phyloP scores from a whole-genome alignment of 768 basidiomycete species.

The Naganishia randhawae region DNA sequence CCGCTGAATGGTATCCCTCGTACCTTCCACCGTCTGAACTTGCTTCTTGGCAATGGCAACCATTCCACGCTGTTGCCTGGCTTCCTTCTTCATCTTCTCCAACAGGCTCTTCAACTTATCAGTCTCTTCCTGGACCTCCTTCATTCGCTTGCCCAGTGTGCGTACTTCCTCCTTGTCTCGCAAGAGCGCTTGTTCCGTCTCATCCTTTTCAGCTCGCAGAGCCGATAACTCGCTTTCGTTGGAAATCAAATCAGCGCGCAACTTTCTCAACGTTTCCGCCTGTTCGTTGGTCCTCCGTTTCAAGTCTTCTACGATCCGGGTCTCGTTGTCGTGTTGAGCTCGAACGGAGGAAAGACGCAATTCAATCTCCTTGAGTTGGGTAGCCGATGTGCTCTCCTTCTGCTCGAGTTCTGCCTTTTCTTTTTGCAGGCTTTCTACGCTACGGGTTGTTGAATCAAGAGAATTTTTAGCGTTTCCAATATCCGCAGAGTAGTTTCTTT shows the following conservation, averaged over 20 bases:
- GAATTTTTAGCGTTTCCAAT: constrained; percentile 85
- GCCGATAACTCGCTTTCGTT: constrained; percentile 91
- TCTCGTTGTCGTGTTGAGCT: constrained; percentile 80
- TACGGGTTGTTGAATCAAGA: constrained; percentile 70
- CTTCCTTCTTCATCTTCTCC: constrained; percentile 87
- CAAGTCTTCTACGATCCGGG: constrained; percentile 62
- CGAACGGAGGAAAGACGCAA: constrained; percentile 78
- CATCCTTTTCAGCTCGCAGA: constrained; percentile 79
- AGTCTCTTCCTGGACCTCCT: constrained; percentile 70
- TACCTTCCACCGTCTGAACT: constrained; percentile 73
- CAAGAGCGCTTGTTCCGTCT: constrained; percentile 78
- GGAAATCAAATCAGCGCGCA: constrained; percentile 72
- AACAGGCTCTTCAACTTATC: constrained; percentile 66
- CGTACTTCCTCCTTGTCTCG: constrained; percentile 92
- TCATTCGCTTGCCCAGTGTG: constrained; percentile 77
- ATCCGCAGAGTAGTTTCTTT: constrained; percentile 67
- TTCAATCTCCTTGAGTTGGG: constrained; percentile 73
- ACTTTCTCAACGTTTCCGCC: constrained; percentile 65
- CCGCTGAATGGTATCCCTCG: constrained; percentile 65
- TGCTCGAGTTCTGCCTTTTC: constrained; percentile 68
- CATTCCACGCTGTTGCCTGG: constrained; percentile 91
- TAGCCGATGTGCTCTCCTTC: constrained; percentile 63
- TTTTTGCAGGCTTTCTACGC: constrained; percentile 62
- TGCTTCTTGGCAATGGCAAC: constrained; percentile 94
- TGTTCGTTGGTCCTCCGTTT: constrained; percentile 68